A percentile compares a stretch with the other conserved stretches of the same genome.
phyloP scores from a whole-genome alignment of 2,329 filamentous ascomycete genomes.

The Colletotrichum liaoningense region DNA sequence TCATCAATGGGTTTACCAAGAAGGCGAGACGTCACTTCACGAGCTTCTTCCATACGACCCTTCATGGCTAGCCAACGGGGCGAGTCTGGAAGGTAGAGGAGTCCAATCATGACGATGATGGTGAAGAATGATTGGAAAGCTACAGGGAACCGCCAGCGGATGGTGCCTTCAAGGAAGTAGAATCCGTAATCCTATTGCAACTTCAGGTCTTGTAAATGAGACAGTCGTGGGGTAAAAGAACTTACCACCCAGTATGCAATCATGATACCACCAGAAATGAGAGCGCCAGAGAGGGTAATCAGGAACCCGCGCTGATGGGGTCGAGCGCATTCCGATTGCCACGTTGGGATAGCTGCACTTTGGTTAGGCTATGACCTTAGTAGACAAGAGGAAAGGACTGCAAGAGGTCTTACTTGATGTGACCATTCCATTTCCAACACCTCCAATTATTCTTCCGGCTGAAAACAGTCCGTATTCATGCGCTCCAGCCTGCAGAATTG shows the following conservation, averaged over 20 bases:
- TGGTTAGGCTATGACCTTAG: not conserved
- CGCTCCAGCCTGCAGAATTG: constrained; percentile 41
- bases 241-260: constrained; percentile 45
- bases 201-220: not conserved
- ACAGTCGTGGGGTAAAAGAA: not conserved
- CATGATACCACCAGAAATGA: constrained; percentile 45
- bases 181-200: constrained; percentile 40
- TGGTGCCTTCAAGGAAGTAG: constrained; percentile 43
- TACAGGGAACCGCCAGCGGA: constrained; percentile 48
- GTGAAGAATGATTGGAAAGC: constrained; percentile 46
- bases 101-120: constrained; percentile 45
- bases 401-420: constrained; percentile 38
- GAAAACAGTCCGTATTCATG: constrained; percentile 42
- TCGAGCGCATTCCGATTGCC: constrained; percentile 44
- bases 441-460: constrained; percentile 41
- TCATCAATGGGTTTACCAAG: constrained; percentile 41
- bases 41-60: constrained; percentile 42
- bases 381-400: no score
- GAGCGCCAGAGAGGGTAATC: constrained; percentile 42
- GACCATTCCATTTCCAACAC: constrained; percentile 44
- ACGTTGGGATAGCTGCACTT: constrained; percentile 40
- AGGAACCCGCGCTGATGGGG: constrained; percentile 43
- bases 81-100: constrained; percentile 49
- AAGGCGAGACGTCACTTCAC: constrained; percentile 40
- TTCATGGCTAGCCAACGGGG: constrained; percentile 51